Evolutionary conservation across 768 basidiomycete genomes (phyloP).

Genomic region (Jaapia argillacea): DNA sequence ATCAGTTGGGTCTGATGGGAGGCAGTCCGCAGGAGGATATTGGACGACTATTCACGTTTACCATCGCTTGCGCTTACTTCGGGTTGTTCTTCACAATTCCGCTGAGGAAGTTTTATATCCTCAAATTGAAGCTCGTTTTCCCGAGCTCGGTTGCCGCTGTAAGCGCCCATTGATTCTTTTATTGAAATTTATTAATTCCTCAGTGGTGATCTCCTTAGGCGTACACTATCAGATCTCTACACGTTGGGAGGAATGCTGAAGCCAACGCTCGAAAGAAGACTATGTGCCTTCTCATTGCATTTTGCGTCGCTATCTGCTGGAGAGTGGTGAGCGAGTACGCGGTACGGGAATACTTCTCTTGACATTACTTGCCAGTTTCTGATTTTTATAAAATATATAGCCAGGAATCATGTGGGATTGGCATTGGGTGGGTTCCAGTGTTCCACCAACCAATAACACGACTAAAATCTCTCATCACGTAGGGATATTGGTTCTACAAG

Average conservation of each 20-base stretch:
- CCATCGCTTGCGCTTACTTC: conserved; percentile 12
- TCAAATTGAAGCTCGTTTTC: conserved; percentile 14
- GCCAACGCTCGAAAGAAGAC: conserved; percentile 13
- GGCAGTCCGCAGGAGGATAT: conserved; percentile 8
- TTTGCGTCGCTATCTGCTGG: conserved; percentile 9
- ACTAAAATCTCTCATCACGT: no score
- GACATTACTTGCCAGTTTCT: no score
- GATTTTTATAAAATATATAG: no score
- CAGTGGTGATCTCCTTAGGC: conserved; percentile 1
- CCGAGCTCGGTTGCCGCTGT: conserved; percentile 11
- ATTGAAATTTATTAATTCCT: not conserved
- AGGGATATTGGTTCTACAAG: conserved; percentile 13
- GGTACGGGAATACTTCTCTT: no score
- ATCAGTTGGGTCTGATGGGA: conserved; percentile 11
- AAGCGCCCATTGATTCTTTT: not conserved
- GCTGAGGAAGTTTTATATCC: conserved; percentile 13
- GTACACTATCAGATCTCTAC: conserved; percentile 15
- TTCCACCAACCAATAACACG: no score
- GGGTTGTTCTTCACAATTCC: conserved; percentile 17
- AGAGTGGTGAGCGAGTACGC: conserved; percentile 13
- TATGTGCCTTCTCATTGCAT: conserved; percentile 9
- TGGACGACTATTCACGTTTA: conserved; percentile 14
- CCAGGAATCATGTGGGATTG: conserved; percentile 15
- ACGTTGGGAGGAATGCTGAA: conserved; percentile 12
- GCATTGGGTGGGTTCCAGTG: conserved; percentile 9